These are phyloP conservation scores for Malus sylvestris DNA, from an alignment of 306 rosid species.

Conservation along the genomic window DNA sequence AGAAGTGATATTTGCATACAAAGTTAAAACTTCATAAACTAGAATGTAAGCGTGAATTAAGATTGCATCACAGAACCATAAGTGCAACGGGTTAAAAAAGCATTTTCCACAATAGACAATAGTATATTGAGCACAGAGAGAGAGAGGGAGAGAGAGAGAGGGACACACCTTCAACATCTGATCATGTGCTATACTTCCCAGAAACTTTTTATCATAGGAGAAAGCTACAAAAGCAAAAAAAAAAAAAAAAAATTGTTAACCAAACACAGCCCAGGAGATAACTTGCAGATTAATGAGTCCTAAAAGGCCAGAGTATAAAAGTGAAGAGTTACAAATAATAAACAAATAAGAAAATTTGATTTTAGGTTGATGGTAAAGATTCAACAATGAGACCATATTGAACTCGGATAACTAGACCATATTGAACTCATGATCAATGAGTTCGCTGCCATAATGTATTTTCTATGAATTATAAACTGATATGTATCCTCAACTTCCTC, in stretches of 20 bases:
- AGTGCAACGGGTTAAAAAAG: background rate
- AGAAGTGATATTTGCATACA: background rate
- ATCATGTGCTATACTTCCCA: slow-evolving; percentile 85
- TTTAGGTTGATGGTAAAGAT: background rate
- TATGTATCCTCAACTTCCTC: background rate
- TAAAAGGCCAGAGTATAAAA: background rate
- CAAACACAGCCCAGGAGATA: background rate
- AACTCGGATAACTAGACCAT: background rate
- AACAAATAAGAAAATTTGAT: background rate
- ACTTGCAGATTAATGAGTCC: background rate
- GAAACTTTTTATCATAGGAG: slow-evolving; percentile 65
- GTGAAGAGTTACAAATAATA: background rate
- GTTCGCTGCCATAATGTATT: background rate
- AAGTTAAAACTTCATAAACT: background rate
- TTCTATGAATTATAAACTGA: background rate
- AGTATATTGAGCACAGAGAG: background rate
- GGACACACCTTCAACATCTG: slow-evolving; percentile 65
- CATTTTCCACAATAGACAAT: background rate
- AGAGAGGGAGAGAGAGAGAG: background rate
- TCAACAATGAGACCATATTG: background rate
- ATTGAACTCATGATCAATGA: background rate
- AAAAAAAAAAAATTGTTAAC: slow-evolving; percentile 16
- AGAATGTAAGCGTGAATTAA: background rate
- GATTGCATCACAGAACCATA: background rate
- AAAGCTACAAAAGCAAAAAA: slow-evolving; percentile 52